Evolutionary conservation across 2,329 filamentous ascomycete species (phyloP), one percentile per base, ranked within the genome.

Genomic region (Trichoderma lentiforme): DNA sequence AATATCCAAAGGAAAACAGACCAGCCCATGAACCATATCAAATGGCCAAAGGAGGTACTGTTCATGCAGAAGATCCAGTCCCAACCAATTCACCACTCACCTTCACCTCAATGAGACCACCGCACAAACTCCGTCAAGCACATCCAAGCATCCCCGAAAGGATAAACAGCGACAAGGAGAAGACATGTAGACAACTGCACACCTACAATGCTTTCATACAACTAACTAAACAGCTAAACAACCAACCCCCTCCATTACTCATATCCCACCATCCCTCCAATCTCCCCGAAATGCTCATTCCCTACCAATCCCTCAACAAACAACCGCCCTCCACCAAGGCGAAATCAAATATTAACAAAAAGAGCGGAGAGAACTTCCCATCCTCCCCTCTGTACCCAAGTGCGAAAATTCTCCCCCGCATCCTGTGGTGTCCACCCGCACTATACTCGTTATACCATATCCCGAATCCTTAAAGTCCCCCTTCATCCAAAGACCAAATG

Each of bases 371-470:
- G 56, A 32, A 12, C 65, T 15, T 68, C 15, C 26, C 8, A 26
- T n/a, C n/a, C 30, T 36, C 51, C 47, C 24, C 2, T 28, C n/a
- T 43, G 7, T 39, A 28, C 51, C 51, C 51, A 39, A 39, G 32
- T 14, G 64, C 21, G 26, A 18, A 53, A 34, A 30, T 21, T 15
- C 15, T 18, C 18, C 34, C 7, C 18, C 21, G 28, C 36, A 24
- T 58, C 34, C 26, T 58, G 60, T 57, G 32, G 58, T 58, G 51
- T 71, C 68, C 68, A 58, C 14, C 43, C 68, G 51, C 43, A 67
- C 21, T 28, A 14, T 28, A 28, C 43, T 28, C 36, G 36, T 24
- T 53, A 71, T 70, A 51, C 68, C 68, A 28, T 58, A 47, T 70
- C 18, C 57, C 67, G 28, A 70, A 69, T 34, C 57, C 56, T 36